Evolutionary conservation across 106 monocot genomes (phyloP), one percentile per base, ranked within the genome.

Genomic region (Dioscorea dumetorum): DNA sequence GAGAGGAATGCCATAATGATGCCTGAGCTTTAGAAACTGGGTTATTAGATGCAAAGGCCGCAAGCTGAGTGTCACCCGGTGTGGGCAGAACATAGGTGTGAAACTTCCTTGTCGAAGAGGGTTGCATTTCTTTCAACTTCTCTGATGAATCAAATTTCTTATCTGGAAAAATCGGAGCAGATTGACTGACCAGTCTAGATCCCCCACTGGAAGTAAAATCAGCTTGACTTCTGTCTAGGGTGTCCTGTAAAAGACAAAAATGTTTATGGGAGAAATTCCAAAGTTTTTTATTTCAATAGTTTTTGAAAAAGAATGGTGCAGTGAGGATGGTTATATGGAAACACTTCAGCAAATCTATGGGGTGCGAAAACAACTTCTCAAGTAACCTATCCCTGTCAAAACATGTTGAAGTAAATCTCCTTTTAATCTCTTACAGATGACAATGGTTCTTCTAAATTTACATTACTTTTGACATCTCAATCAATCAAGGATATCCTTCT

Each of bases 31-130:
- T 52, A 60, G 71, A 73, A 67, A 67, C 53, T 31, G 72, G 34
- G 48, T 33, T 35, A 19, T 19, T 54, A 49, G 63, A 61, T 33
- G 64, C 17, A 33, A 54, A 61, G 64, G 56, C 35, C 60, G 81
- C 61, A 67, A 50, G 58, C 58, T 87, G 77, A 21, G 70, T 67
- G 72, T 87, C 94, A 59, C 85, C 48, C 35, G 94, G 94, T 33
- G 81, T 87, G 33, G 94, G 94, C 48, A 94, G 74, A 23, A 71
- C 87, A 66, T 94, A 94, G 13, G 87, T 78, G 67, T 79, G 78
- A 71, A 72, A 66, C 78, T 81, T 88, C 74, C 72, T 90, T 70
- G 84, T 71, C 33, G 82, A 80, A 63, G 82, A 73, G 22, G 79
- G 74, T 20, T 34, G 83, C 67, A 84, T 73, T 61, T 79, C 67